Evolutionary conservation across 768 basidiomycete genomes (phyloP).

Genomic region (Rickenella mellea): DNA sequence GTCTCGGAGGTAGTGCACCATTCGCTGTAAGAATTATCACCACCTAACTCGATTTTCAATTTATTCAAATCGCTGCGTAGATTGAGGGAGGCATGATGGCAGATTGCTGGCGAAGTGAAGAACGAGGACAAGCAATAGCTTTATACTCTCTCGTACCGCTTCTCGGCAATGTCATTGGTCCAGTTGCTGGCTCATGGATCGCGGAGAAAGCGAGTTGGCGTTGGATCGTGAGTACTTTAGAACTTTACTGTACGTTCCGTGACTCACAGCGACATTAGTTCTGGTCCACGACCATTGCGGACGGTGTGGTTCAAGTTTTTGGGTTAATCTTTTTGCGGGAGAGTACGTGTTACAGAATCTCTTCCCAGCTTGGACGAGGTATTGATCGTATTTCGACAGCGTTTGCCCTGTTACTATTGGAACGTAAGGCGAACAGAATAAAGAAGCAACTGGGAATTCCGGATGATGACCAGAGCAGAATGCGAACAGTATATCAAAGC

Average conservation of each 20-base stretch:
- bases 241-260: background rate
- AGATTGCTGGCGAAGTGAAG: slow-evolving; percentile 52
- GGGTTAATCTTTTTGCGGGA: slow-evolving; percentile 8
- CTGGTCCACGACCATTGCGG: slow-evolving; percentile 12
- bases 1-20: slow-evolving; percentile 67
- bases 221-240: slow-evolving; percentile 7
- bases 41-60: slow-evolving; percentile 4
- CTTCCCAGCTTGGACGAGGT: too few species aligned
- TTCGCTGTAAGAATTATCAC: slow-evolving; percentile 33
- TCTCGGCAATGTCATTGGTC: slow-evolving; percentile 30
- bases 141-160: slow-evolving; percentile 59
- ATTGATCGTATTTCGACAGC: background rate
- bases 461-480: slow-evolving; percentile 22
- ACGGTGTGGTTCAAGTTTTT: slow-evolving; percentile 10
- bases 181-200: background rate
- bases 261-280: slow-evolving; percentile 1
- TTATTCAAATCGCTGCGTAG: slow-evolving; percentile 15
- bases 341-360: slow-evolving; percentile 4
- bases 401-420: slow-evolving; percentile 1
- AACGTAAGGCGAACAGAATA: slow-evolving; percentile 34
- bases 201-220: slow-evolving; percentile 8
- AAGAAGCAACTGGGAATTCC: slow-evolving; percentile 36
- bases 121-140: slow-evolving; percentile 55
- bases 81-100: slow-evolving; percentile 62
- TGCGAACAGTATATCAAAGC: background rate